Base-by-base conservation (phyloP, 345 rosid genomes). In the Gossypium turneri region DNA sequence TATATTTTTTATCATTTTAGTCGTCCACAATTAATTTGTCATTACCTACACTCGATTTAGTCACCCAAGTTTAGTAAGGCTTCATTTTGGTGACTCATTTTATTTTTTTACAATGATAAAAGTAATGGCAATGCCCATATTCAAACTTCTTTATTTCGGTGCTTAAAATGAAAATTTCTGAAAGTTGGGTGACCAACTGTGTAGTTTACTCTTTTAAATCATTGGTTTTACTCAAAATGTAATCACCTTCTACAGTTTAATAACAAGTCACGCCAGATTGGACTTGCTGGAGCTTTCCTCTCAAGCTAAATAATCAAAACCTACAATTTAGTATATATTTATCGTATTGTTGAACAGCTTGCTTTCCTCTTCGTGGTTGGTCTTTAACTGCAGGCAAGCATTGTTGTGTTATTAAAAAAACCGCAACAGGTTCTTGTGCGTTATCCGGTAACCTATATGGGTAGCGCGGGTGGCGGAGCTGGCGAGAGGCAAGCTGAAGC, bases 341-440 rank as follows among this genome's bases (percentile, higher is more conserved):
- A 1, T 19, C 43, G 13, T 38, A 58, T 72, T 3, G 43, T 22
- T 44, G 45, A 16, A 51, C 17, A 22, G 2, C 57, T 73, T 4
- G 4, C 43, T 0, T 15, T 59, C 55, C 22, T 41, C 12, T 72
- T 58, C 7, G 5, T 34, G 41, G 41, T 34, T 15, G 12, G 20
- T 20, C 60, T 73, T 11, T 48, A 27, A 61, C 59, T 80, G 79
- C 88, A 94, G 97, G 83, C 88, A 74, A 94, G 90, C 75, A 89
- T 89, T 81, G 79, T 91, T 74, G 87, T 92, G 77, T 87, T 94
- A 9, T 75, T 92, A 75, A 86, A 80, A 80, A 81, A 92, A 81
- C 90, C 97, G 43, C 92, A 84, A 66, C 82, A 79, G 7, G 77
- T 85, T 27, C 86, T 87, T 27, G 58, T 85, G 71, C 84, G 67